Conservation (phyloP, 768 basidiomycete genomes). For the Rhodosporidiobolus odoratus region DNA sequence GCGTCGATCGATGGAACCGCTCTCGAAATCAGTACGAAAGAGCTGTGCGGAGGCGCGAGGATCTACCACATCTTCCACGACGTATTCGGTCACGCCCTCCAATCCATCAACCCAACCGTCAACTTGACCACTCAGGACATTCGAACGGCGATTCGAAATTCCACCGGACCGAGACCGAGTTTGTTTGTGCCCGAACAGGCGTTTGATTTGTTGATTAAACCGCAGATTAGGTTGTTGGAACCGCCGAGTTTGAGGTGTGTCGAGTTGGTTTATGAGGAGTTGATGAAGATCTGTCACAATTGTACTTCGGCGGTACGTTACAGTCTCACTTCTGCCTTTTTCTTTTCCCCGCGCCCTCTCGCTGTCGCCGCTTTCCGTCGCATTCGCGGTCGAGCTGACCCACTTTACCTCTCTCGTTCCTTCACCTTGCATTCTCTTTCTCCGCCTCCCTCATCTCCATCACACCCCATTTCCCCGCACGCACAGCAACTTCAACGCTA, state of each 20-base stretch:
- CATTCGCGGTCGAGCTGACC: background rate
- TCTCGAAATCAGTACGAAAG: slow-evolving; percentile 93
- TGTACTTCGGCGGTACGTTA: slow-evolving; percentile 56
- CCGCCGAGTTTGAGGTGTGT: slow-evolving; percentile 91
- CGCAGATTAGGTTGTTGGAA: slow-evolving; percentile 93
- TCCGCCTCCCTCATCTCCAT: background rate
- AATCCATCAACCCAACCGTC: slow-evolving; percentile 79
- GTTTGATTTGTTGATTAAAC: slow-evolving; percentile 93
- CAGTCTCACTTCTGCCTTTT: background rate
- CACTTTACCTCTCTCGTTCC: background rate
- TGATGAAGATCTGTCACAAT: slow-evolving; percentile 99
- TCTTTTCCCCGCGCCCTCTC: background rate
- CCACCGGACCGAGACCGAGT: slow-evolving; percentile 91
- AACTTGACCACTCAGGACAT: slow-evolving; percentile 93
- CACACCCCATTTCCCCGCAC: background rate
- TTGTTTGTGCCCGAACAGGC: slow-evolving; percentile 95
- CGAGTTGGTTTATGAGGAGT: slow-evolving; percentile 95
- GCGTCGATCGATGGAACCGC: slow-evolving; percentile 96
- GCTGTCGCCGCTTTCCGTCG: background rate
- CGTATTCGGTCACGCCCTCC: slow-evolving; percentile 86
- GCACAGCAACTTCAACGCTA: slow-evolving; percentile 90
- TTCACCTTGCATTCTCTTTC: background rate
- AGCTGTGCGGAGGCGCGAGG: slow-evolving; percentile 92
- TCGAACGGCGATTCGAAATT: slow-evolving; percentile 95
- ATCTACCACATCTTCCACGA: slow-evolving; percentile 99